Percentiles rank a stretch among this genome's conserved stretches.
Evolutionary conservation across 2,329 filamentous ascomycete species (phyloP).

Genomic region (Sporothrix mexicana): DNA sequence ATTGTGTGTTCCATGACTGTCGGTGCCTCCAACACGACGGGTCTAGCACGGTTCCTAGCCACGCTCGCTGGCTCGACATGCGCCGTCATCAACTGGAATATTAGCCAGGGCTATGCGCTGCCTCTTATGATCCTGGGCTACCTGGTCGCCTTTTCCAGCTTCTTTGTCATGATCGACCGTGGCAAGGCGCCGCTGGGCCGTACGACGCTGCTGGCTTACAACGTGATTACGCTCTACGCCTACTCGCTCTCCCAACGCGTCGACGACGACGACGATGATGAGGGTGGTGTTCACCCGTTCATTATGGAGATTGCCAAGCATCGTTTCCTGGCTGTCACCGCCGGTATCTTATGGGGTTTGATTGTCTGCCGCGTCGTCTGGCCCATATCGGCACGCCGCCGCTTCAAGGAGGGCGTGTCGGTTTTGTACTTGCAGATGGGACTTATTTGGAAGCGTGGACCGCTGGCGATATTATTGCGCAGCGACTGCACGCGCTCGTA

Average conservation of each 20-base stretch:
- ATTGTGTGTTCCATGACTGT: conserved; percentile 98
- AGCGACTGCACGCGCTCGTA: conserved; percentile 68
- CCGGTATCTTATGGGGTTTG: conserved; percentile 90
- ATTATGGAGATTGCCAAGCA: conserved; percentile 90
- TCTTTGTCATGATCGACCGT: conserved; percentile 85
- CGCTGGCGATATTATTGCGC: conserved; percentile 73
- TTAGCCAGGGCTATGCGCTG: conserved; percentile 74
- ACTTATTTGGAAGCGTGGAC: conserved; percentile 94
- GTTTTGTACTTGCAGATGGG: conserved; percentile 95
- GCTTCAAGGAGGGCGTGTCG: conserved; percentile 87
- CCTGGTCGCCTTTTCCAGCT: conserved; percentile 79
- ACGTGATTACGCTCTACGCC: conserved; percentile 90
- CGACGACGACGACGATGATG: conserved; percentile 82
- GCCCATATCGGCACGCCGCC: conserved; percentile 88
- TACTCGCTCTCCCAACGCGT: conserved; percentile 86
- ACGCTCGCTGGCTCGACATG: conserved; percentile 80
- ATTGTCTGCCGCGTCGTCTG: conserved; percentile 88
- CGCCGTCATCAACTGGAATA: conserved; percentile 78
- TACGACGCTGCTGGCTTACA: conserved; percentile 95
- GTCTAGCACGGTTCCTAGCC: conserved; percentile 82
- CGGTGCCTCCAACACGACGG: conserved; percentile 92
- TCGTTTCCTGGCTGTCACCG: conserved; percentile 82
- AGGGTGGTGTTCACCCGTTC: conserved; percentile 80
- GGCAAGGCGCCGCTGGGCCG: conserved; percentile 88
- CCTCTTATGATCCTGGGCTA: conserved; percentile 82